Evolutionary conservation across 306 rosid species (phyloP).

Genomic region (Citrullus colocynthis): DNA sequence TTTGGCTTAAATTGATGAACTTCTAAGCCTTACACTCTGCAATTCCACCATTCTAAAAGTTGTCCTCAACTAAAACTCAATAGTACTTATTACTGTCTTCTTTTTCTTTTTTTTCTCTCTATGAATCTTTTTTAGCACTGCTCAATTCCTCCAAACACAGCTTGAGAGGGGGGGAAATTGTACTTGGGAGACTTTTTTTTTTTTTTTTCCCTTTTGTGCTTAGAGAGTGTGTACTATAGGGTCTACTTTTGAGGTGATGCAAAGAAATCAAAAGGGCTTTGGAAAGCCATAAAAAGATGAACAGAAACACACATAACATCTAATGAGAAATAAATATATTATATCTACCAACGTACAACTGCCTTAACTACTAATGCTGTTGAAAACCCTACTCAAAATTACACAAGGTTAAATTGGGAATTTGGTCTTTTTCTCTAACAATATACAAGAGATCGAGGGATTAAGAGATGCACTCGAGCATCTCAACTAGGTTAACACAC

Average conservation of each 20-base stretch:
- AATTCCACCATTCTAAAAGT: neutral
- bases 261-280: neutral
- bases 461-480: too few species aligned
- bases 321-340: neutral
- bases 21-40: neutral
- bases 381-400: neutral
- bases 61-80: conserved; percentile 7
- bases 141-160: neutral
- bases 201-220: neutral
- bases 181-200: neutral
- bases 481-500: too few species aligned
- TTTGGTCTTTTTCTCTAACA: too few species aligned
- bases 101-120: neutral
- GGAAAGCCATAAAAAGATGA: neutral
- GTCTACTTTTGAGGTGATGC: neutral
- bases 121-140: conserved; percentile 4
- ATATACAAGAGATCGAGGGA: too few species aligned
- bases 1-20: conserved; percentile 3
- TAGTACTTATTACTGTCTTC: neutral
- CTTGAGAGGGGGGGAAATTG: neutral
- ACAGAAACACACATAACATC: neutral
- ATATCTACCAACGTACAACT: conserved; percentile 8
- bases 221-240: neutral
- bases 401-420: neutral
- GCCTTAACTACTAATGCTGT: neutral